phyloP scores from a whole-genome alignment of 2,329 filamentous ascomycete species.

The Cordyceps pruinosa region DNA sequence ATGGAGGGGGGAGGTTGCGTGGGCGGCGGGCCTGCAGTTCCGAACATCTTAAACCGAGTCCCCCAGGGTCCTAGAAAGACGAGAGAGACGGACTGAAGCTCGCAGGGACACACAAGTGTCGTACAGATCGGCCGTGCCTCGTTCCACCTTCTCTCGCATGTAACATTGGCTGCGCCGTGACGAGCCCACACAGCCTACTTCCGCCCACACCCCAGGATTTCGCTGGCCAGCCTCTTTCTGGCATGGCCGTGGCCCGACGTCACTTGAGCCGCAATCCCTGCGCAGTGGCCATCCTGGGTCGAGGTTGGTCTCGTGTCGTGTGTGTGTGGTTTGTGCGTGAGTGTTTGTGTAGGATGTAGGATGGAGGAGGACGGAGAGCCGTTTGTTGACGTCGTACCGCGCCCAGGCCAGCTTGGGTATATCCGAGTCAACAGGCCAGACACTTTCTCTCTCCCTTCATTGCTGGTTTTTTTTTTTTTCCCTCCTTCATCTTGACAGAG shows the following conservation, averaged over 20 bases:
- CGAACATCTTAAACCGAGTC: too few species aligned
- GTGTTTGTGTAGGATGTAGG: background rate
- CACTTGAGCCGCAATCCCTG: slow-evolving; percentile 6
- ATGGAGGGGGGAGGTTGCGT: background rate
- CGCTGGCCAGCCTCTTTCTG: background rate
- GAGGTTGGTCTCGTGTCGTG: background rate
- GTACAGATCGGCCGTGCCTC: background rate
- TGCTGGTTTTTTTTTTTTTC: background rate
- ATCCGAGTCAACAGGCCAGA: background rate
- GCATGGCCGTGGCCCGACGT: background rate
- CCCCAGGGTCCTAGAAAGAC: too few species aligned
- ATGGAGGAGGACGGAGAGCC: background rate
- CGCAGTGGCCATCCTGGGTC: background rate
- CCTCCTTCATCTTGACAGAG: background rate
- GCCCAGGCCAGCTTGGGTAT: background rate
- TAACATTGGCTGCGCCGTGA: too few species aligned
- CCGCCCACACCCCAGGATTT: background rate
- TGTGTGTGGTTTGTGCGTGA: background rate
- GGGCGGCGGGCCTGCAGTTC: too few species aligned
- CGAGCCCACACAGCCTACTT: background rate
- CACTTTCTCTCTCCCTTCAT: background rate
- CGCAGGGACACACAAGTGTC: background rate
- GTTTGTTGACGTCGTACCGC: background rate
- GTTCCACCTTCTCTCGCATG: too few species aligned
- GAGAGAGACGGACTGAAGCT: too few species aligned